Evolutionary conservation across 768 basidiomycete species (phyloP), one percentile per base, ranked within the genome.

Genomic region (Podaxis sp.): DNA sequence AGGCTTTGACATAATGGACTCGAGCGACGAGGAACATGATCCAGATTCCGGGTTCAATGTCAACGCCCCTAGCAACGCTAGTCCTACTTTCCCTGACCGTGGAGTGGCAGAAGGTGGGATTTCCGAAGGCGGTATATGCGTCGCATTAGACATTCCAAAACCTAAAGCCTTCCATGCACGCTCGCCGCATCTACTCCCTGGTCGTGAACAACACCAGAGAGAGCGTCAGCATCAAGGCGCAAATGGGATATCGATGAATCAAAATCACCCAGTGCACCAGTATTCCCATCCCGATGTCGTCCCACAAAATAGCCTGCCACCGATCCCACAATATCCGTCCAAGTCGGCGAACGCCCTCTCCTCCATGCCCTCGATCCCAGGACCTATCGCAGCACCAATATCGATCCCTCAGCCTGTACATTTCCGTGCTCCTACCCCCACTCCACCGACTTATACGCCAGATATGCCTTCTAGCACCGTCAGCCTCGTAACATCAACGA

Each of bases 1-100:
- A 9, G 57, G 54, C 13, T 53, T 54, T 6, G 62, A 63, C 16
- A 51, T 58, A 14, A 60, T 55, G 46, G 59, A 61, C 38, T 61
- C 35, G 44, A 61, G 59, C 21, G 59, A 61, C 32, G 59, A 61
- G 52, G 59, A 61, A 36, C 32, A 37, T 38, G 32, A 38, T 16
- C 11, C 23, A 11, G 59, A 51, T 16, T 50, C 37, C 14, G 23
- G 23, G 1, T 5, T 38, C 23, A 21, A 46, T 28, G 9, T 51
- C 47, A 47, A 14, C 9, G 7, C 35, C 25, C 55, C 32, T 14
- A 27, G 21, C 6, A 48, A 48, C 18, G n/a, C 42, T 4, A 23
- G 21, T 14, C 38, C 47, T 23, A 50, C 13, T 36, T 21, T 32
- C 6, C 11, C n/a, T 48, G 28, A 11, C 27, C 14, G 53, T 16